Evolutionary conservation across 305 asterid genomes (phyloP), one percentile per base, ranked within the genome.

Genomic region (Fraxinus greggii): DNA sequence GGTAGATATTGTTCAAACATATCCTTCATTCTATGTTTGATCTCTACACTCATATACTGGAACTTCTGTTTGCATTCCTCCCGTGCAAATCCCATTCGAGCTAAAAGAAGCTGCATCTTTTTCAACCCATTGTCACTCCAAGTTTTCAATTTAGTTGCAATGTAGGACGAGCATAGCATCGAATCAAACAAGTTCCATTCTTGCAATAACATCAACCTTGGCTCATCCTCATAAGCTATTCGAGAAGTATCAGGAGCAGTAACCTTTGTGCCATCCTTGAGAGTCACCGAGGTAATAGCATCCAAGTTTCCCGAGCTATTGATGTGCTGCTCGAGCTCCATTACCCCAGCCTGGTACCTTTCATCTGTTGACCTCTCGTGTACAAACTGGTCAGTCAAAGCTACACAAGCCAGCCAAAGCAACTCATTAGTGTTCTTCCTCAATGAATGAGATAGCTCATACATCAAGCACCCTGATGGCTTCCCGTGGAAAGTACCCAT

Each of bases 141-240:
- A 1, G 99, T 95, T 88, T 94, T 97, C 78, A 97, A 82, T 75
- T 97, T 95, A 67, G 99, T 95, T 5, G 99, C 98, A 38, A 95
- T 89, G 70, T 95, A 97, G 75, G 98, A 95, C 1, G 98, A 97
- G 84, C 97, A 97, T 38, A 95, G 79, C 99, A 97, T 94, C 0
- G 99, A 97, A 83, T 97, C 99, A 38, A 93, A 97, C 92, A 97
- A 87, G 89, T 97, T 94, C 99, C 99, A 97, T 77, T 93, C 98
- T 86, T 97, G 99, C 85, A 97, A 82, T 78, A 97, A 82, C 98
- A 94, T 97, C 75, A 97, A 84, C 87, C 95, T 92, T 1, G 98
- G 97, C 81, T 93, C 98, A 54, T 93, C 93, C 83, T 92, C 98
- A 21, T 93, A 93, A 38, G 94, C 81, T 40, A 97, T 97, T 89